Conservation (phyloP, 2,329 filamentous ascomycete species). For the Orbilia blumenaviensis region DNA sequence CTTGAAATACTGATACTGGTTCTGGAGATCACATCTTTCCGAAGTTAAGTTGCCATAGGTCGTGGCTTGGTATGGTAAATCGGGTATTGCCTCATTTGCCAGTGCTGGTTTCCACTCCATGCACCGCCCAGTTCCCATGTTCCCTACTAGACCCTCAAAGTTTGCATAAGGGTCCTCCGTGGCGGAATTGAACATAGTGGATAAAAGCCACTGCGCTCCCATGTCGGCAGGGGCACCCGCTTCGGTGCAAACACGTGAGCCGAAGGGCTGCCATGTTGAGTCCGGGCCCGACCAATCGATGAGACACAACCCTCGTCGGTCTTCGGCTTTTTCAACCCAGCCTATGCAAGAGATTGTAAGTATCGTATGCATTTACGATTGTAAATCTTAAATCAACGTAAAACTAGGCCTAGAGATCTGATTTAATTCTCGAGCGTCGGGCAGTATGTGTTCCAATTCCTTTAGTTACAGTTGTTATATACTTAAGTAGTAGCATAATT, state of each 20-base stretch:
- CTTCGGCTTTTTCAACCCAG: conserved; percentile 12
- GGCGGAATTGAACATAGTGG: not conserved
- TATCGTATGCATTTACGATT: too few relatives aligned
- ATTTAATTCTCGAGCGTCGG: too few relatives aligned
- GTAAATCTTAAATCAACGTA: too few relatives aligned
- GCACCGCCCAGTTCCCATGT: conserved; percentile 29
- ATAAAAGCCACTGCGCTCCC: conserved; percentile 21
- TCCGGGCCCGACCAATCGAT: conserved; percentile 42
- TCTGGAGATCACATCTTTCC: conserved; percentile 17
- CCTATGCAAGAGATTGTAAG: not conserved
- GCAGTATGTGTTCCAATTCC: too few relatives aligned
- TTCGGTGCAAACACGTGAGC: not conserved
- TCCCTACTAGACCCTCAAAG: conserved; percentile 28
- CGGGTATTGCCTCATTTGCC: not conserved
- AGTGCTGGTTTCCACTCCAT: conserved; percentile 8
- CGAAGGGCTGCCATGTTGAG: conserved; percentile 24
- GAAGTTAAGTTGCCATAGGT: conserved; percentile 41
- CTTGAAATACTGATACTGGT: conserved; percentile 33
- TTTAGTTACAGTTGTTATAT: too few relatives aligned
- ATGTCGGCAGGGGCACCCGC: not conserved
- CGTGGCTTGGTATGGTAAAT: not conserved
- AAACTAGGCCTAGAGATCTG: too few relatives aligned
- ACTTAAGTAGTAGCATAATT: too few relatives aligned
- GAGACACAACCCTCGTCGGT: conserved; percentile 6
- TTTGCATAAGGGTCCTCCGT: not conserved